A percentile compares a stretch with the other conserved stretches of the same genome.
These are phyloP conservation scores for Lolium perenne DNA, from an alignment of 176 grass and related monocot genomes.

Conservation along the genomic window DNA sequence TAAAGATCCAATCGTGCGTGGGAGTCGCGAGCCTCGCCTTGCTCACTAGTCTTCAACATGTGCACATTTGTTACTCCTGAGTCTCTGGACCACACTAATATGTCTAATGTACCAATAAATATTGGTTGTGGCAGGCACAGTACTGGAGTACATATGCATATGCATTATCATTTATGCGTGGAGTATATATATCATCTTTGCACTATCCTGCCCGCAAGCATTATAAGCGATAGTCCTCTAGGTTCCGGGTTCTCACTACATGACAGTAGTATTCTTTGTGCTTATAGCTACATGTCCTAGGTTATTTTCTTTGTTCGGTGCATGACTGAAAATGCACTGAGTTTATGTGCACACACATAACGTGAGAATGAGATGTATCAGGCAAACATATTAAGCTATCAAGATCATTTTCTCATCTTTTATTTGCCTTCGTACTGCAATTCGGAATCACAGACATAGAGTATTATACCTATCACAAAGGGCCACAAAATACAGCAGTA, in stretches of 20 bases:
- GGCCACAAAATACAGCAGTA: too few relatives aligned
- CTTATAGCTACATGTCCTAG: not conserved
- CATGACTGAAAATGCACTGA: not conserved
- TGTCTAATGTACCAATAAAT: too few relatives aligned
- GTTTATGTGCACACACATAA: not conserved
- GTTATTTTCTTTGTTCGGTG: not conserved
- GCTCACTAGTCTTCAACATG: too few relatives aligned
- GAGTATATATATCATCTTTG: not conserved
- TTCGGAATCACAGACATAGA: too few relatives aligned
- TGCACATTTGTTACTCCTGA: too few relatives aligned
- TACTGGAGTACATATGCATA: not conserved
- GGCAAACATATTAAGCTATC: not conserved
- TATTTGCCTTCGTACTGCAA: not conserved
- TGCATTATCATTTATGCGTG: not conserved
- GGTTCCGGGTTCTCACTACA: not conserved
- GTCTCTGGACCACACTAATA: too few relatives aligned
- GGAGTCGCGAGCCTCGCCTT: too few relatives aligned
- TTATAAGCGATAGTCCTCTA: not conserved
- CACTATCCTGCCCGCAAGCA: not conserved
- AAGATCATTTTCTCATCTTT: accelerated
- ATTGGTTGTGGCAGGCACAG: not conserved
- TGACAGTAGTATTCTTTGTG: not conserved
- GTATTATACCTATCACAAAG: too few relatives aligned
- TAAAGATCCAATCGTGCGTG: too few relatives aligned
- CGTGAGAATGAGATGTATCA: not conserved